Evolutionary conservation across 805 yeast species (phyloP), one percentile per base, ranked within the genome.

Genomic region (Kuraishia cidri): DNA sequence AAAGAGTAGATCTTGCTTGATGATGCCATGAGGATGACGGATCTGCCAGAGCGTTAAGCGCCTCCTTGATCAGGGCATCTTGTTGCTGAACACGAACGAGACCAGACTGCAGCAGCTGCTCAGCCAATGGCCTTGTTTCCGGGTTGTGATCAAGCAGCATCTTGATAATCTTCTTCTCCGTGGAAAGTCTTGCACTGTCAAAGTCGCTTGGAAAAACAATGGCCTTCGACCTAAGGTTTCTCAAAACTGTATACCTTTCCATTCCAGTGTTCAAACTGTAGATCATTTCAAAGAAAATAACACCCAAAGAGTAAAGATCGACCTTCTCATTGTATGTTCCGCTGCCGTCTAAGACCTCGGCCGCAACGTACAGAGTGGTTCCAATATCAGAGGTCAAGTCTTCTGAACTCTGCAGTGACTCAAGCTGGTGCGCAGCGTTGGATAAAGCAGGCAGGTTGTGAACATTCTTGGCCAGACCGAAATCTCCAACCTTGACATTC

Each of bases 231-330:
- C 99, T 63, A 34, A 90, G 54, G 16, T 69, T 63, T 38, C 75
- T 70, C n/a, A 92, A 57, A 6, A 76, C 83, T 30, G 69, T 66
- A 8, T 81, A 86, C 33, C 98, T 67, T 52, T 92, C 99, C 97
- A 92, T 92, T 2, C 86, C 88, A 0, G 99, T 92, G n/a, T 67
- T 65, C 45, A 90, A 66, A 1, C 79, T 66, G 50, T 78, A 86
- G 19, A 86, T 72, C 98, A 92, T 92, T 51, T 92, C 98, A 52
- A 92, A 92, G 49, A 92, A 86, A 1, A 92, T 92, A 23, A 92
- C 75, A 3, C 99, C 99, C 26, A 92, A 58, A 0, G 98, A 87
- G 52, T 87, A 92, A 82, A 92, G 79, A 52, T 92, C 99, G 24
- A 92, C 94, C 44, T 92, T 92, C 41, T 84, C 95, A 50, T 90